These are phyloP conservation scores for Aspergillus incahuasiensis DNA, from an alignment of 495 filamentous ascomycete genomes.

Conservation along the genomic window DNA sequence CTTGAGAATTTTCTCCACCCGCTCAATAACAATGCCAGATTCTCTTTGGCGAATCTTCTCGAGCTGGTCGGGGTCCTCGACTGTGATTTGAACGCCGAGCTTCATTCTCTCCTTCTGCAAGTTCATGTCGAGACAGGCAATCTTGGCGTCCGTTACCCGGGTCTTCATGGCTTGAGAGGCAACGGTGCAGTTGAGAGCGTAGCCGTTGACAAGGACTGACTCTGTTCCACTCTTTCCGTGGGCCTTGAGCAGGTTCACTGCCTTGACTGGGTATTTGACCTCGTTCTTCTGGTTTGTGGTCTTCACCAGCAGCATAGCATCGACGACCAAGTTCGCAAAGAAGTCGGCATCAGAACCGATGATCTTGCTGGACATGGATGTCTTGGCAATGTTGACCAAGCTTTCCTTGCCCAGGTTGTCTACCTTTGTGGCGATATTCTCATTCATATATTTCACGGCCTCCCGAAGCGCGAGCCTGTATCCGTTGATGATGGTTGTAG, in stretches of 20 bases:
- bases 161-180: constrained; percentile 98
- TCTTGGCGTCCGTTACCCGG: constrained; percentile 87
- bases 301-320: constrained; percentile 95
- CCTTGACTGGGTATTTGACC: constrained; percentile 96
- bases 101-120: constrained; percentile 99
- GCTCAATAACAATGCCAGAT: constrained; percentile 85
- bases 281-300: constrained; percentile 84
- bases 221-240: constrained; percentile 90
- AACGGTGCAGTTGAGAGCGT: constrained; percentile 97
- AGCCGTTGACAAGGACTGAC: constrained; percentile 89
- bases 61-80: constrained; percentile 93
- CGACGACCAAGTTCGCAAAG: constrained; percentile 94
- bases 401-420: constrained; percentile 85
- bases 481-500: constrained; percentile 97
- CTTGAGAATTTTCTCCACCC: constrained; percentile 96
- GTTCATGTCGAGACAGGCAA: constrained; percentile 97
- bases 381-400: constrained; percentile 92
- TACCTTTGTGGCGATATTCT: constrained; percentile 93
- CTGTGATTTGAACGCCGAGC: constrained; percentile 94
- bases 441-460: constrained; percentile 97
- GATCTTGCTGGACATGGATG: constrained; percentile 98
- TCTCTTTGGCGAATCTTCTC: constrained; percentile 95
- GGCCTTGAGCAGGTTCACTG: constrained; percentile 96
- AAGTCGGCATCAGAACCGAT: constrained; percentile 95
- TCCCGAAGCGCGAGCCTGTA: constrained; percentile 93